Conservation (phyloP, 805 yeast species). For the Starmerella powellii region DNA sequence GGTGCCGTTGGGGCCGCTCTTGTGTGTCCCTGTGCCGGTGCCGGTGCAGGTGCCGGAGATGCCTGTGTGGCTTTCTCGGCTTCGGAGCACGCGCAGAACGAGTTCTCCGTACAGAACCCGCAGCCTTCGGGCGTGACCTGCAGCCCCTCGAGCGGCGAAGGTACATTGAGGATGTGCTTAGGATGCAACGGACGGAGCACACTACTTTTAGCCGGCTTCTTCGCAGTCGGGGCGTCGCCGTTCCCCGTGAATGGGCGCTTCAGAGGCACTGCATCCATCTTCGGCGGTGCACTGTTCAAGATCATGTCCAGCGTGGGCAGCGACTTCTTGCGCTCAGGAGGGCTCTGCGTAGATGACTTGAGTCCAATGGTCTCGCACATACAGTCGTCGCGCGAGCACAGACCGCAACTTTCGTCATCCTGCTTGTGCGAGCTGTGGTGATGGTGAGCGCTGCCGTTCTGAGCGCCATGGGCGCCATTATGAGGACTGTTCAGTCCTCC, state of each 20-base stretch:
- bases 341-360: conserved; percentile 14
- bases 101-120: conserved; percentile 81
- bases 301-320: conserved; percentile 17
- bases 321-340: not conserved
- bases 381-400: conserved; percentile 29
- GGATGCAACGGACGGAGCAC: conserved; percentile 14
- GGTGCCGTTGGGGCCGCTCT: not conserved
- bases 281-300: conserved; percentile 7
- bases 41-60: not conserved
- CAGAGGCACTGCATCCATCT: conserved; percentile 21
- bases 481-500: no score
- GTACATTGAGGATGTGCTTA: conserved; percentile 7
- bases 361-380: conserved; percentile 29
- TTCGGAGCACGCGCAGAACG: conserved; percentile 78
- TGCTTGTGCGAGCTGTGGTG: not conserved
- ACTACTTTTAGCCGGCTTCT: conserved; percentile 5
- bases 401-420: conserved; percentile 26
- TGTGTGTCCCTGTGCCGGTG: no score
- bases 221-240: not conserved
- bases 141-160: conserved; percentile 13
- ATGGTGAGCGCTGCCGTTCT: not conserved
- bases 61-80: conserved; percentile 33
- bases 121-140: conserved; percentile 38
- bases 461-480: not conserved
- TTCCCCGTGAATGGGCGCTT: conserved; percentile 1